phyloP scores from a whole-genome alignment of 2,329 filamentous ascomycete species.

The Cryphonectria naterciae region DNA sequence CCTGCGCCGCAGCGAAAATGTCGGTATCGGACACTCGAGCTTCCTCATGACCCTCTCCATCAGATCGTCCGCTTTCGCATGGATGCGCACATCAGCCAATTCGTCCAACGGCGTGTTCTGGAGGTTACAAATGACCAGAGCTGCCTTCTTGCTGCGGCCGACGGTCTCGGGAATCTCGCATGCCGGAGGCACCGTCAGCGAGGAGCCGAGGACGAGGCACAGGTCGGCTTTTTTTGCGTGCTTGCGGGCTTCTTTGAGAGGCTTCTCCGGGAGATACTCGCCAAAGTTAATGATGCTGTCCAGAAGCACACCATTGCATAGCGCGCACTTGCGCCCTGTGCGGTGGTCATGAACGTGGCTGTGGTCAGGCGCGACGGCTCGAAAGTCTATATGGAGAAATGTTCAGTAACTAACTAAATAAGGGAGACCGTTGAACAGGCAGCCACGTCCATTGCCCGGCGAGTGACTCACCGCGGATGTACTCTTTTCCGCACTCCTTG shows the following conservation, averaged over 20 bases:
- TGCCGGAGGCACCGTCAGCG: constrained; percentile 48
- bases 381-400: constrained; percentile 42
- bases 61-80: constrained; percentile 43
- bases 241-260: constrained; percentile 39
- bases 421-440: not conserved
- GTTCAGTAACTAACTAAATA: too few species aligned
- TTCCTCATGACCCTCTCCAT: constrained; percentile 47
- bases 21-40: constrained; percentile 41
- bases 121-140: constrained; percentile 51
- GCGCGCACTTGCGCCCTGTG: constrained; percentile 48
- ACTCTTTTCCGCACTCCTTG: constrained; percentile 49
- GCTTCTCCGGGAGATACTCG: constrained; percentile 40
- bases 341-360: constrained; percentile 49
- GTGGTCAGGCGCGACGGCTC: constrained; percentile 48
- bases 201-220: constrained; percentile 51
- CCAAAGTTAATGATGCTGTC: constrained; percentile 53
- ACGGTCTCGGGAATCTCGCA: constrained; percentile 45
- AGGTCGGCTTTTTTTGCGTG: constrained; percentile 48
- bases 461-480: constrained; percentile 44
- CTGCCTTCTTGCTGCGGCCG: constrained; percentile 36
- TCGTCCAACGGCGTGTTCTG: constrained; percentile 48
- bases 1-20: constrained; percentile 43
- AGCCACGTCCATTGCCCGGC: not conserved
- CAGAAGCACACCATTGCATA: constrained; percentile 43
- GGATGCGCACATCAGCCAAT: constrained; percentile 40